phyloP scores from a whole-genome alignment of 2,329 filamentous ascomycete species.

The Epichloe sibirici region DNA sequence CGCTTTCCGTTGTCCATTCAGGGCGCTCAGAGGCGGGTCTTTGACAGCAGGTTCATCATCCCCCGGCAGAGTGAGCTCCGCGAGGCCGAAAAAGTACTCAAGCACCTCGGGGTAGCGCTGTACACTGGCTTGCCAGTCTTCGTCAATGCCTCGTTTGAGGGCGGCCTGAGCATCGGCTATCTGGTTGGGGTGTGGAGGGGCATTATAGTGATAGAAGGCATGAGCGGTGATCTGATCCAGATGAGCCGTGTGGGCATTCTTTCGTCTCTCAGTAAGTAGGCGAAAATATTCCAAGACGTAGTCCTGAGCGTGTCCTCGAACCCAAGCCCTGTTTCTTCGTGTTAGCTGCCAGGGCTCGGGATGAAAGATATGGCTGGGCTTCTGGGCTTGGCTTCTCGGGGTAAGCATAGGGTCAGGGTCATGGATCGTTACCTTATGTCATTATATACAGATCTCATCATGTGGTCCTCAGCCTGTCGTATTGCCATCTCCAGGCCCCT shows the following conservation, averaged over 20 bases:
- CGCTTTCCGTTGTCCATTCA: conserved; percentile 35
- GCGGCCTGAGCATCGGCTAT: conserved; percentile 51
- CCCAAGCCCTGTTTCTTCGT: conserved; percentile 40
- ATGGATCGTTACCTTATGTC: conserved; percentile 44
- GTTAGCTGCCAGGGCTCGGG: conserved; percentile 6
- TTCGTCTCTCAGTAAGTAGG: conserved; percentile 47
- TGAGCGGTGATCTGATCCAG: conserved; percentile 43
- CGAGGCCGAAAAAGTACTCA: conserved; percentile 65
- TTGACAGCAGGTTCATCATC: conserved; percentile 49
- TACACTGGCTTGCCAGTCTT: conserved; percentile 66
- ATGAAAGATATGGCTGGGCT: too few relatives aligned
- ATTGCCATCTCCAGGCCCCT: conserved; percentile 52
- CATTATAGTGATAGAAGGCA: conserved; percentile 45
- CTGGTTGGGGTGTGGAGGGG: conserved; percentile 47
- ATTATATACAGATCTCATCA: conserved; percentile 50
- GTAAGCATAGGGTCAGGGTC: not conserved
- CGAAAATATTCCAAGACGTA: conserved; percentile 56
- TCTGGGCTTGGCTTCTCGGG: too few relatives aligned
- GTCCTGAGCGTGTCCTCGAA: conserved; percentile 52
- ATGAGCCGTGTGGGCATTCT: conserved; percentile 41
- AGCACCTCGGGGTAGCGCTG: conserved; percentile 71
- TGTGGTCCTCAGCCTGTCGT: conserved; percentile 48
- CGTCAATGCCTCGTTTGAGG: conserved; percentile 62
- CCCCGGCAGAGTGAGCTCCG: conserved; percentile 51
- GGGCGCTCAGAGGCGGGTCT: conserved; percentile 45